Conservation (phyloP, 495 filamentous ascomycete genomes). For the Astrothelium subdiscretum region DNA sequence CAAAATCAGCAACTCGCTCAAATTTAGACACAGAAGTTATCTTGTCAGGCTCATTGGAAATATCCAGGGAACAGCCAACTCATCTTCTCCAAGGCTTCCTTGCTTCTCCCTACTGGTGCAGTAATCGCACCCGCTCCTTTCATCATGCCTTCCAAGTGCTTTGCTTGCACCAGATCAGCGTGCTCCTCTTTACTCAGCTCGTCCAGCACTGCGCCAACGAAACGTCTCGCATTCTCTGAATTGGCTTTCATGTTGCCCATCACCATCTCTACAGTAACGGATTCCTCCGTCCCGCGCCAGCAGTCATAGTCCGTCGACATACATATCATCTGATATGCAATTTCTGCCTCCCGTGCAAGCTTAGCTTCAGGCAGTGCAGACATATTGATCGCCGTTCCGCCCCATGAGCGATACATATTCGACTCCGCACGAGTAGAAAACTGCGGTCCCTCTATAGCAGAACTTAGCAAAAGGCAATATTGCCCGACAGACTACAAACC, state of each 20-base stretch:
- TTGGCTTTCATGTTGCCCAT: conserved; percentile 95
- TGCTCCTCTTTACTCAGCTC: conserved; percentile 67
- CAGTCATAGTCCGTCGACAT: conserved; percentile 99
- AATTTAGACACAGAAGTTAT: background rate
- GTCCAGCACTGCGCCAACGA: conserved; percentile 80
- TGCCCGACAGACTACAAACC: background rate
- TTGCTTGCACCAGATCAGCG: conserved; percentile 63
- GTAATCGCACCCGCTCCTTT: conserved; percentile 42
- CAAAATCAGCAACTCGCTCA: background rate
- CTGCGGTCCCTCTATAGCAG: conserved; percentile 65
- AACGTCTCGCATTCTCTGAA: conserved; percentile 66
- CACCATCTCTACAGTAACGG: conserved; percentile 90
- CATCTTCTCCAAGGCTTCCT: conserved; percentile 40
- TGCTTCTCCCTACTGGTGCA: conserved; percentile 25
- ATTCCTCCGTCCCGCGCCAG: conserved; percentile 58
- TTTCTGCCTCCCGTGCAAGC: conserved; percentile 89
- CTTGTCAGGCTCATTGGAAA: conserved; percentile 22
- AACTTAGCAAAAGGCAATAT: background rate
- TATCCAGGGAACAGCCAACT: conserved; percentile 67
- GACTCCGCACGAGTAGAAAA: conserved; percentile 97
- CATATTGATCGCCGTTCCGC: conserved; percentile 94
- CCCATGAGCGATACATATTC: conserved; percentile 85
- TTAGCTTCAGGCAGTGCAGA: conserved; percentile 92
- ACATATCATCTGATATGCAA: conserved; percentile 95
- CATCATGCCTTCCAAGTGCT: conserved; percentile 53